Evolutionary conservation across 1,139 yeast genomes (phyloP).

Genomic region (Pichia sp.): DNA sequence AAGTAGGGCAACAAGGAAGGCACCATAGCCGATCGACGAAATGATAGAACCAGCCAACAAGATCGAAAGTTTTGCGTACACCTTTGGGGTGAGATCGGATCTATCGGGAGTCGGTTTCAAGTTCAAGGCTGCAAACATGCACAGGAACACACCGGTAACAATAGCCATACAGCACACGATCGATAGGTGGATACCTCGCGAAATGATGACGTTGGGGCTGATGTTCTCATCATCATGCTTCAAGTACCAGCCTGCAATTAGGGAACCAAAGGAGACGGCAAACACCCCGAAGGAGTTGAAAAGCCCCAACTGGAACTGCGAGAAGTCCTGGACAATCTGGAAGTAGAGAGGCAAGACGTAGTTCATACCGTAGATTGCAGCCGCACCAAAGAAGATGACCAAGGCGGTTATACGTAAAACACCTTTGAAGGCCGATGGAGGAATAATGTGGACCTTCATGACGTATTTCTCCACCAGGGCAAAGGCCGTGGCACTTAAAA

Average conservation of each 20-base stretch:
- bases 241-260: conserved; percentile 49
- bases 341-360: conserved; percentile 36
- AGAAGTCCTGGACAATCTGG: conserved; percentile 61
- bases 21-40: conserved; percentile 42
- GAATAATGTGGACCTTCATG: conserved; percentile 52
- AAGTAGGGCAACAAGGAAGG: conserved; percentile 39
- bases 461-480: conserved; percentile 42
- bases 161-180: conserved; percentile 25
- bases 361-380: conserved; percentile 30
- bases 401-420: conserved; percentile 39
- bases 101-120: conserved; percentile 23
- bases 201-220: conserved; percentile 52
- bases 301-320: conserved; percentile 42
- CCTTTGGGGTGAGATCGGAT: conserved; percentile 14
- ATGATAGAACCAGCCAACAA: conserved; percentile 37
- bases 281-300: conserved; percentile 42
- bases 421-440: conserved; percentile 43
- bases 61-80: conserved; percentile 26
- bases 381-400: conserved; percentile 49
- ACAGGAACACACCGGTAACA: conserved; percentile 25
- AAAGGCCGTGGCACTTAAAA: conserved; percentile 32
- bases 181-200: conserved; percentile 45
- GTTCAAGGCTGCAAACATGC: conserved; percentile 18
- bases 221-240: conserved; percentile 46
- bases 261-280: conserved; percentile 52